Conservation (phyloP, 176 grass and related monocot genomes). For the Lolium multiflorum region DNA sequence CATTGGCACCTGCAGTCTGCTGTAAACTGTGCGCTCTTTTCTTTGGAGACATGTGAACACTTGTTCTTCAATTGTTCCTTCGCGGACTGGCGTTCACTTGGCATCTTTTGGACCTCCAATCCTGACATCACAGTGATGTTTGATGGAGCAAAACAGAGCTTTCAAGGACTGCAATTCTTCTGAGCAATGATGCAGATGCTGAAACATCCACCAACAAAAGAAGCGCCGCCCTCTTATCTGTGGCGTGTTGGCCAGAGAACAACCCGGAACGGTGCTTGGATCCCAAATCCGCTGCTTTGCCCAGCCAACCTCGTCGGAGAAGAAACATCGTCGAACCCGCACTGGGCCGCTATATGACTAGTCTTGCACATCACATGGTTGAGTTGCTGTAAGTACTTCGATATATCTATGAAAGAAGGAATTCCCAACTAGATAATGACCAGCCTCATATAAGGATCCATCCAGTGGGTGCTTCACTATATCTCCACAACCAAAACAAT, state of each 20-base stretch:
- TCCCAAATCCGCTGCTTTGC: background rate
- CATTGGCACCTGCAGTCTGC: too few relatives aligned
- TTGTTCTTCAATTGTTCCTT: too few relatives aligned
- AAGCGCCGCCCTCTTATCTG: background rate
- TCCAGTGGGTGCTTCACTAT: background rate
- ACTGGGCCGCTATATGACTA: background rate
- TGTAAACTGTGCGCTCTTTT: too few relatives aligned
- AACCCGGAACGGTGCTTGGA: background rate
- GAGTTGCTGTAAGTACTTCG: background rate
- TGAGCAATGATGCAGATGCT: too few relatives aligned
- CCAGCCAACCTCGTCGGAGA: background rate
- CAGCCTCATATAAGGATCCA: background rate
- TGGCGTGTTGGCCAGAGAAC: background rate
- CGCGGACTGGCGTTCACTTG: too few relatives aligned
- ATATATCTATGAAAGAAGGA: background rate
- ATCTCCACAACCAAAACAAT: constrained; percentile 1
- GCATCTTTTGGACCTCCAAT: too few relatives aligned
- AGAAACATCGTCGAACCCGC: background rate
- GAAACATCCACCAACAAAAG: background rate
- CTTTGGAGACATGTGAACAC: too few relatives aligned
- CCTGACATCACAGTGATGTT: too few relatives aligned
- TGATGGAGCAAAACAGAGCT: too few relatives aligned
- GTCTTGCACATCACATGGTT: background rate
- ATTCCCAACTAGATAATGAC: background rate
- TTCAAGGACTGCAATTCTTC: too few relatives aligned